A percentile compares a stretch with the other conserved stretches of the same genome.
phyloP scores from a whole-genome alignment of 768 basidiomycete species.

The Candolleomyces eurysporus region DNA sequence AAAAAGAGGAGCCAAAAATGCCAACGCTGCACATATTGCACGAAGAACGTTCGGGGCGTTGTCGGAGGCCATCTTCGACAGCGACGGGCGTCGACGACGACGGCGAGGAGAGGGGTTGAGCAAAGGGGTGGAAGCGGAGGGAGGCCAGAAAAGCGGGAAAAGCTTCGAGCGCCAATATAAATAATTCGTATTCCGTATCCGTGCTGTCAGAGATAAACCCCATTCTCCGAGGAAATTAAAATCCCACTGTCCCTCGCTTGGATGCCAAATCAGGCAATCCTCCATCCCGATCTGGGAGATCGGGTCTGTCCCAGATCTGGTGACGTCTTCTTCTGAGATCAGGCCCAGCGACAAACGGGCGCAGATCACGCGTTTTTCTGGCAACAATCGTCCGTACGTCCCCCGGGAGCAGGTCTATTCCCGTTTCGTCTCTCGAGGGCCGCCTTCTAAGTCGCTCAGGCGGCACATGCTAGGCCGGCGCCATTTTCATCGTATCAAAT shows the following conservation, averaged over 20 bases:
- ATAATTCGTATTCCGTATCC: conserved; percentile 4
- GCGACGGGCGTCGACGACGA: conserved; percentile 1
- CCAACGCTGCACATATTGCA: conserved; percentile 7
- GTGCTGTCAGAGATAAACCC: not conserved
- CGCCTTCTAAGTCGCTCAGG: not conserved
- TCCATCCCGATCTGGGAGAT: conserved; percentile 6
- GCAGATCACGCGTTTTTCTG: conserved; percentile 6
- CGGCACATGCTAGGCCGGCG: not conserved
- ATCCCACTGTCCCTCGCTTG: not conserved
- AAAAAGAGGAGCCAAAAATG: conserved; percentile 10
- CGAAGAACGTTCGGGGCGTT: conserved; percentile 3
- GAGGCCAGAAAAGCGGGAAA: not conserved
- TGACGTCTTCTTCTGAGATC: conserved; percentile 9
- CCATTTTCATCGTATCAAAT: not conserved
- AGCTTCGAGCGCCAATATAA: not conserved
- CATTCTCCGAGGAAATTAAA: conserved; percentile 12
- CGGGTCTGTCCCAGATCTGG: conserved; percentile 2
- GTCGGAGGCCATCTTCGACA: conserved; percentile 5
- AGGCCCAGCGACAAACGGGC: conserved; percentile 13
- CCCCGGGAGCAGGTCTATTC: not conserved
- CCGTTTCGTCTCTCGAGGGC: not conserved
- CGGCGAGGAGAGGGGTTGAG: conserved; percentile 3
- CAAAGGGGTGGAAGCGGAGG: not conserved
- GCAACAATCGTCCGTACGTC: not conserved
- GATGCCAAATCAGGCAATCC: conserved; percentile 4